phyloP scores from a whole-genome alignment of 345 rosid genomes.

The Lagerstroemia speciosa region DNA sequence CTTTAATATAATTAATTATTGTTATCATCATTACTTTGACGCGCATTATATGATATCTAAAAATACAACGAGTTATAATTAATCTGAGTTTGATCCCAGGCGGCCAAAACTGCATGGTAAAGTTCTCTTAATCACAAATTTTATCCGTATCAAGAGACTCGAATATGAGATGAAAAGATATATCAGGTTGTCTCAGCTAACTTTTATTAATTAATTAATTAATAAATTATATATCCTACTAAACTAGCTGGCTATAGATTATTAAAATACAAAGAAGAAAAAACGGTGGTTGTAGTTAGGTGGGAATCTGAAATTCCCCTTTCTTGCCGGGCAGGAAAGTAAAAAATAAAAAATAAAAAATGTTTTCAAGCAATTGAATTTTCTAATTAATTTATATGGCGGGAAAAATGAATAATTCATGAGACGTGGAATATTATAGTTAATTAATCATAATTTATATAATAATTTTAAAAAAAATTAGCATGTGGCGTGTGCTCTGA shows the following conservation, averaged over 20 bases:
- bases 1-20: too few relatives aligned
- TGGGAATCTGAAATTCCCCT: neutral
- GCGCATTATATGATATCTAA: too few relatives aligned
- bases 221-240: neutral
- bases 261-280: neutral
- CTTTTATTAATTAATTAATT: neutral
- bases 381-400: neutral
- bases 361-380: neutral
- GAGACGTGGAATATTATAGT: neutral
- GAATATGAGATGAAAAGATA: too few relatives aligned
- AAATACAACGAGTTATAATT: too few relatives aligned
- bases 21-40: too few relatives aligned
- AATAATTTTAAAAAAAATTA: too few relatives aligned
- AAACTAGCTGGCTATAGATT: neutral
- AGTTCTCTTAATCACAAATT: too few relatives aligned
- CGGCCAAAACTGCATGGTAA: too few relatives aligned
- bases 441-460: neutral
- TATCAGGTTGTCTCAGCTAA: too few relatives aligned
- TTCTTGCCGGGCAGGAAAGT: neutral
- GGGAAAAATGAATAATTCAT: neutral
- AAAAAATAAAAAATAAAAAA: too few relatives aligned
- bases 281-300: constrained; percentile 2
- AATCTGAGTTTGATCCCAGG: too few relatives aligned
- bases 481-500: neutral
- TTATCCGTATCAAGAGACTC: too few relatives aligned